Evolutionary conservation across 371 early-diverging fungal genomes (phyloP).

Genomic region (Zopfochytrium polystomum): DNA sequence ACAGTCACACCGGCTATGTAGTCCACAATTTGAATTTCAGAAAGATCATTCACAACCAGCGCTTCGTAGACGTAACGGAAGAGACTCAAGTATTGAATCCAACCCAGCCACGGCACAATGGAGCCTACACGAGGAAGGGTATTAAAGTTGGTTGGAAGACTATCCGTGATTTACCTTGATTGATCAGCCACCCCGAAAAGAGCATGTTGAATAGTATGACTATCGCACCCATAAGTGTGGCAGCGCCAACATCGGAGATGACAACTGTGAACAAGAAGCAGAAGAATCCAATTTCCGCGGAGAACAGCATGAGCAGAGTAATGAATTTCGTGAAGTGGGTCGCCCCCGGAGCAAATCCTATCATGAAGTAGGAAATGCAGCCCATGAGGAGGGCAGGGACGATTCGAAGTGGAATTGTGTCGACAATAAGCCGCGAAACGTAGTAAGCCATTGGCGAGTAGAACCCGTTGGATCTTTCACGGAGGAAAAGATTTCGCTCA

Average conservation of each 20-base stretch:
- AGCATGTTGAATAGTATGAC: conserved; percentile 86
- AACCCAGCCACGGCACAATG: conserved; percentile 70
- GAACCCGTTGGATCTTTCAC: conserved; percentile 82
- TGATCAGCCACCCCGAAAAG: conserved; percentile 85
- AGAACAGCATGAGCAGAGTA: conserved; percentile 81
- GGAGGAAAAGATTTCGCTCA: conserved; percentile 72
- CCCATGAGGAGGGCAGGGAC: conserved; percentile 84
- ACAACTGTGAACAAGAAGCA: conserved; percentile 78
- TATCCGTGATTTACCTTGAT: conserved; percentile 55
- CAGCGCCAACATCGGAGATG: conserved; percentile 71
- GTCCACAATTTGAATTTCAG: conserved; percentile 72
- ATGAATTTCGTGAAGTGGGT: conserved; percentile 73
- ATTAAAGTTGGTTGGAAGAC: neutral
- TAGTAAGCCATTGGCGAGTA: conserved; percentile 76
- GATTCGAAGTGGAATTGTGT: conserved; percentile 73
- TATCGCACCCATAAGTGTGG: conserved; percentile 73
- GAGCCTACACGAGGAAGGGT: conserved; percentile 21
- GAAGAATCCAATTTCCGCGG: conserved; percentile 74
- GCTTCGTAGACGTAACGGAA: conserved; percentile 91
- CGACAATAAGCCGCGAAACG: conserved; percentile 64
- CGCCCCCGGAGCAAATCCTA: conserved; percentile 70
- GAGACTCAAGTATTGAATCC: conserved; percentile 77
- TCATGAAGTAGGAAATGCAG: conserved; percentile 80
- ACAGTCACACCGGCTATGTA: conserved; percentile 77
- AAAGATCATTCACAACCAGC: conserved; percentile 79